These are phyloP conservation scores for Elymus sibiricus DNA, from an alignment of 176 grass and related monocot species.

Conservation along the genomic window DNA sequence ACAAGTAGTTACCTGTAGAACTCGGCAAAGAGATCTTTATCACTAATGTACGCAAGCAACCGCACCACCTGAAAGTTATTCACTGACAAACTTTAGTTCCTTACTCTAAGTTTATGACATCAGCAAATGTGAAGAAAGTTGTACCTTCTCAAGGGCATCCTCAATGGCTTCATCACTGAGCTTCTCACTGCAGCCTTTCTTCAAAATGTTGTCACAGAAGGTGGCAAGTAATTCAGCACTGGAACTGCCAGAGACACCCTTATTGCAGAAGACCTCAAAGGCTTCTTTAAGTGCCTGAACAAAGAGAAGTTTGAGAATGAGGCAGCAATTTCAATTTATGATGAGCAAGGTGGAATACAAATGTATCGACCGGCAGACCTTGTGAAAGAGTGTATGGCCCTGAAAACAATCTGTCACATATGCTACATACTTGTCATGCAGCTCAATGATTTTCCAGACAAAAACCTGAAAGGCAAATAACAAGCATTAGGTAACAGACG, in stretches of 20 bases:
- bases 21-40: constrained; percentile 96
- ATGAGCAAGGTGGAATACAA: not conserved
- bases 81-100: not conserved
- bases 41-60: constrained; percentile 86
- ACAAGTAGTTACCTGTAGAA: constrained; percentile 70
- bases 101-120: not conserved
- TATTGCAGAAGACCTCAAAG: constrained; percentile 98
- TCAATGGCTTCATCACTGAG: constrained; percentile 99
- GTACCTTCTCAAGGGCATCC: constrained; percentile 97
- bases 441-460: constrained; percentile 92
- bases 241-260: constrained; percentile 85
- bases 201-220: constrained; percentile 97
- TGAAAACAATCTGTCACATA: constrained; percentile 95
- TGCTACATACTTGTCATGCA: constrained; percentile 94
- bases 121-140: not conserved
- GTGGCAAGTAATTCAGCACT: constrained; percentile 91
- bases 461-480: constrained; percentile 63
- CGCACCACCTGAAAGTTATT: constrained; percentile 70
- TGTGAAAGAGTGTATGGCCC: constrained; percentile 94
- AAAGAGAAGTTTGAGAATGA: not conserved
- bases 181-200: constrained; percentile 96
- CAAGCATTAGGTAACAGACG: not conserved
- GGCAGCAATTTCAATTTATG: not conserved
- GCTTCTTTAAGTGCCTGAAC: constrained; percentile 90
- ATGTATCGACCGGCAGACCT: constrained; percentile 42